Base-by-base conservation (phyloP, 768 basidiomycete species). In the Cytidiella melzeri region DNA sequence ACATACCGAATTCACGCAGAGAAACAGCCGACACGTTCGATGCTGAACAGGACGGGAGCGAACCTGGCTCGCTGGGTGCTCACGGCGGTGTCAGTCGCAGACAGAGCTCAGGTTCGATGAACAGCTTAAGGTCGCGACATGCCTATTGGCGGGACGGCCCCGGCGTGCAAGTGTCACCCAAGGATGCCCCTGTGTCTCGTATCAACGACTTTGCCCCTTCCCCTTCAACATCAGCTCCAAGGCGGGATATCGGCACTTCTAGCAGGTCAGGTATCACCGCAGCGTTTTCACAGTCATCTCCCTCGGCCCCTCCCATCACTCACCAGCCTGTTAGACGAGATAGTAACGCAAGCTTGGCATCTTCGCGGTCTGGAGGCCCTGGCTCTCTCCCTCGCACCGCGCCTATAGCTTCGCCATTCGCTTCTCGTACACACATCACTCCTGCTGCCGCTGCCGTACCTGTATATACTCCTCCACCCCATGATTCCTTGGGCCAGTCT, bases 341-440 rank as follows among this genome's bases (percentile, higher is more conserved):
- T 38, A 81, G 79, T 52, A 72, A 65, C 5, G 69, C 77, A 11
- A 79, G 79, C 34, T 7, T 38, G 18, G 46, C 44, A 7, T 48
- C 47, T 7, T 30, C 28, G 21, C 21, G 53, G 26, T 41, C 44
- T 41, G 49, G 49, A 18, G 25, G 25, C 23, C 19, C 45, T 46
- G 27, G 27, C 6, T 46, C 45, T 28, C 10, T 46, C 5, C 20
- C 45, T 24, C 45, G 45, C 45, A 24, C 39, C 47, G 24, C 9
- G 15, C 30, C 30, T 15, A 15, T 34, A 7, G 30, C 30, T 7
- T 15, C 30, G 7, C 30, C 30, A 7, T 34, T 7, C 15, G 30
- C 30, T 7, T 15, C 30, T 34, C 30, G 30, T 34, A 7, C 30
- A 34, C 7, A 7, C 9, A 15, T 34, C 9, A 7, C 30, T 34